A percentile compares a stretch with the other conserved stretches of the same genome.
Conservation (phyloP, 1,284 basidiomycete genomes). For the Leccinum fuscescens region DNA sequence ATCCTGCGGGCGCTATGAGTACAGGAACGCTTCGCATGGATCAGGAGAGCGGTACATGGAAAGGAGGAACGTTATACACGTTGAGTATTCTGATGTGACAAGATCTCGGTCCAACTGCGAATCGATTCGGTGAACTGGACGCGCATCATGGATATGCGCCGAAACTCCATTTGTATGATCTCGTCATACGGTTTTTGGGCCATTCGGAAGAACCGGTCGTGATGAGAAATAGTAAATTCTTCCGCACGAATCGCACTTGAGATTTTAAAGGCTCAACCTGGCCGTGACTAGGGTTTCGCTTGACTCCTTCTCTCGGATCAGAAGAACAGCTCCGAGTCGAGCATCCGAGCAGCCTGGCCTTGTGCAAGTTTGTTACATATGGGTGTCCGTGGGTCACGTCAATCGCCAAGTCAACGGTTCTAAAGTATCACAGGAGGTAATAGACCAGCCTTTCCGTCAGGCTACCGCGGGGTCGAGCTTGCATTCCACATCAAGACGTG, state of each 20-base stretch:
- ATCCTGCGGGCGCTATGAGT: conserved; percentile 12
- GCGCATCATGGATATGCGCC: conserved; percentile 12
- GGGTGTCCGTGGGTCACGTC: conserved; percentile 27
- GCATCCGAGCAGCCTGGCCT: conserved; percentile 12
- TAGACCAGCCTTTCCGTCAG: conserved; percentile 16
- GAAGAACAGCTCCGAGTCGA: conserved; percentile 2
- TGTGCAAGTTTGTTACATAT: conserved; percentile 17
- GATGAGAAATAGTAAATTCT: conserved; percentile 22
- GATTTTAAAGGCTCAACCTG: conserved; percentile 23
- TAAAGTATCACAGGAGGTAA: conserved; percentile 21
- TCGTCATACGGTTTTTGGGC: conserved; percentile 20
- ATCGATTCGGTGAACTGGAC: conserved; percentile 28
- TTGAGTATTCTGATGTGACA: conserved; percentile 25
- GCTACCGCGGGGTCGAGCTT: conserved; percentile 13
- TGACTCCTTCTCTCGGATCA: conserved; percentile 25
- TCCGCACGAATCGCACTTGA: conserved; percentile 26
- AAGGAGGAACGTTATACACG: conserved; percentile 28
- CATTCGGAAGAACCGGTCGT: conserved; percentile 21
- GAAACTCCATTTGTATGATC: conserved; percentile 30
- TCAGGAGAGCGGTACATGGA: conserved; percentile 20
- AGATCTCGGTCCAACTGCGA: conserved; percentile 19
- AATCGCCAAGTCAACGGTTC: conserved; percentile 30
- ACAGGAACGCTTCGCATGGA: conserved; percentile 32
- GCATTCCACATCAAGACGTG: conserved; percentile 20
- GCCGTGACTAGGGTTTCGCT: conserved; percentile 22